Conservation (phyloP, 805 yeast species). For the Priceomyces carsonii region DNA sequence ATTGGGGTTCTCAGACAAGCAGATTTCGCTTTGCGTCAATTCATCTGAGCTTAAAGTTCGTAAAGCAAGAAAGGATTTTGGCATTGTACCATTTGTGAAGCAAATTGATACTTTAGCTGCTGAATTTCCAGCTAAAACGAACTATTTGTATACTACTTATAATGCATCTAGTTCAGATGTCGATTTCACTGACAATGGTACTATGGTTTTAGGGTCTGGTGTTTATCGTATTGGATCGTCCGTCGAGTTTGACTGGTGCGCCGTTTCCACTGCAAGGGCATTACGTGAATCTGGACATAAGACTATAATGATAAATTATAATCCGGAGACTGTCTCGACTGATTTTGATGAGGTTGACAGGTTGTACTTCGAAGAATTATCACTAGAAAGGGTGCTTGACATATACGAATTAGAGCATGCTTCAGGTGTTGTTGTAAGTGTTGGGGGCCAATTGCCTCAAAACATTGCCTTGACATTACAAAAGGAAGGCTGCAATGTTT, state of each 20-base stretch:
- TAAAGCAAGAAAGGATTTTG: slow-evolving; percentile 73
- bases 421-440: slow-evolving; percentile 89
- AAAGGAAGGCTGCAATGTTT: slow-evolving; percentile 77
- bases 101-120: slow-evolving; percentile 97
- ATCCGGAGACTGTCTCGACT: slow-evolving; percentile 98
- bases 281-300: slow-evolving; percentile 83
- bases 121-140: slow-evolving; percentile 97
- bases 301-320: slow-evolving; percentile 95
- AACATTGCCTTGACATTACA: slow-evolving; percentile 89
- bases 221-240: slow-evolving; percentile 98
- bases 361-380: slow-evolving; percentile 92
- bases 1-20: slow-evolving; percentile 93
- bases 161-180: slow-evolving; percentile 88
- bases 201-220: slow-evolving; percentile 97
- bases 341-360: slow-evolving; percentile 98
- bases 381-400: slow-evolving; percentile 95
- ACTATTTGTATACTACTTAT: slow-evolving; percentile 93
- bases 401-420: slow-evolving; percentile 91
- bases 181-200: slow-evolving; percentile 83
- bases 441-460: slow-evolving; percentile 98
- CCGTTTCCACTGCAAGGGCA: slow-evolving; percentile 94
- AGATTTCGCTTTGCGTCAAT: slow-evolving; percentile 77
- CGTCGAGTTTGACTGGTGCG: slow-evolving; percentile 99
- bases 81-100: slow-evolving; percentile 90
- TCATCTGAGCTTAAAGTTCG: slow-evolving; percentile 81